Evolutionary conservation across 306 rosid genomes (phyloP), one percentile per base, ranked within the genome.

Genomic region (Adenanthera pavonina): DNA sequence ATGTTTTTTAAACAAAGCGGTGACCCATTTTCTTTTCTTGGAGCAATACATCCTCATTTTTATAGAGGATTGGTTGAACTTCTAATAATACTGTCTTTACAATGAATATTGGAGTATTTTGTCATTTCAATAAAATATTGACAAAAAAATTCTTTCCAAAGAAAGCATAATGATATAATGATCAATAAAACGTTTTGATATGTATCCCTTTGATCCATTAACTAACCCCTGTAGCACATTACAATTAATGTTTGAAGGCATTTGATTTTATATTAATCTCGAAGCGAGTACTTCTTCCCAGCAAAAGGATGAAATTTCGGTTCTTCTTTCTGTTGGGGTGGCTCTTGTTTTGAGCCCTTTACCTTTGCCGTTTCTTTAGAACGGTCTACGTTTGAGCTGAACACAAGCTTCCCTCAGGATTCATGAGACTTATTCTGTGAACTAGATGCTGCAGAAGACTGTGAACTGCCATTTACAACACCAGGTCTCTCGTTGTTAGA

Each of bases 361-460:
- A 84, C 97, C 97, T 85, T 86, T 25, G 74, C 76, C 8, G 77
- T 67, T 73, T 84, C 94, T 78, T 87, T 90, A 16, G 57, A 75
- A n/a, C 85, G 90, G 81, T 49, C 74, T 7, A 67, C 85, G 74
- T 80, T 82, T 70, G 88, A 83, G 41, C 94, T 94, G 52, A 90
- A 92, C 40, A 90, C 92, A 49, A 92, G 82, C 86, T 86, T 92
- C 78, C 92, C 92, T 82, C 86, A 90, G 35, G 92, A 66, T 77
- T 81, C 88, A 16, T 72, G 84, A 84, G 72, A 74, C 40, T 81
- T 48, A 6, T 81, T 53, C 65, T 82, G 88, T 13, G 86, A 82
- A 80, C 78, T 78, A 78, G 92, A 87, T 64, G 85, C 86, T 9
- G 84, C 54, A 47, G 90, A 85, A 59, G 87, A 84, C 30, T 82